A percentile compares a stretch with the other conserved stretches of the same genome.
phyloP scores from a whole-genome alignment of 257 asterid species.

The Leptodermis oblonga region DNA sequence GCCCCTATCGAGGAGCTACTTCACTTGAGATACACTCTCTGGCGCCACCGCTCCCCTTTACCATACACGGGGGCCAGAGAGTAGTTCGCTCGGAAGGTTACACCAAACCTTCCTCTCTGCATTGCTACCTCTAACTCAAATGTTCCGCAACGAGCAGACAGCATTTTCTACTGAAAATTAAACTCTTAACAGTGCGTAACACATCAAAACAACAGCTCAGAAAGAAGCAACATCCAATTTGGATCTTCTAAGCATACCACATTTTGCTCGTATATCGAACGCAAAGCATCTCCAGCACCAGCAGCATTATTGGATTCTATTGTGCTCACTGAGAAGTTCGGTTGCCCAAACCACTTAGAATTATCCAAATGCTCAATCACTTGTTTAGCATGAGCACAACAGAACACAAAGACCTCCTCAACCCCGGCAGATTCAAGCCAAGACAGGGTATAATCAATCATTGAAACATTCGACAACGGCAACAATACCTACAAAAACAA shows the following conservation, averaged over 20 bases:
- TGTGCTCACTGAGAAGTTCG: slow-evolving; percentile 63
- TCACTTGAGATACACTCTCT: too few species aligned
- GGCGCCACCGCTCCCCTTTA: too few species aligned
- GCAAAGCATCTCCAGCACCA: slow-evolving; percentile 93
- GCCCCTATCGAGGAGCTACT: too few species aligned
- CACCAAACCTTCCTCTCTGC: too few species aligned
- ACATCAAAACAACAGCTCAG: not conserved
- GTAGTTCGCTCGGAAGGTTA: too few species aligned
- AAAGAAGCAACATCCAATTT: slow-evolving; percentile 8
- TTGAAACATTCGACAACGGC: slow-evolving; percentile 85
- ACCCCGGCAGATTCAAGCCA: slow-evolving; percentile 99
- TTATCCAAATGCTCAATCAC: slow-evolving; percentile 65
- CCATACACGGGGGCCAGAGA: too few species aligned
- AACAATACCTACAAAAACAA: slow-evolving; percentile 56
- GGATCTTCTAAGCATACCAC: slow-evolving; percentile 56
- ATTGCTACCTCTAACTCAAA: too few species aligned
- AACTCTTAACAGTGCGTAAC: not conserved
- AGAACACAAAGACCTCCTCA: slow-evolving; percentile 91
- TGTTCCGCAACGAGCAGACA: too few species aligned
- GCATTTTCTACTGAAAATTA: not conserved
- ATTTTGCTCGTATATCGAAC: slow-evolving; percentile 68
- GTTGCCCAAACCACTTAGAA: slow-evolving; percentile 70
- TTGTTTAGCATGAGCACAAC: slow-evolving; percentile 96
- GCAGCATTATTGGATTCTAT: slow-evolving; percentile 77
- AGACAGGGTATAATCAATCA: slow-evolving; percentile 89